phyloP scores from a whole-genome alignment of 78 protist genomes.

The Speleostelium caveatum region DNA sequence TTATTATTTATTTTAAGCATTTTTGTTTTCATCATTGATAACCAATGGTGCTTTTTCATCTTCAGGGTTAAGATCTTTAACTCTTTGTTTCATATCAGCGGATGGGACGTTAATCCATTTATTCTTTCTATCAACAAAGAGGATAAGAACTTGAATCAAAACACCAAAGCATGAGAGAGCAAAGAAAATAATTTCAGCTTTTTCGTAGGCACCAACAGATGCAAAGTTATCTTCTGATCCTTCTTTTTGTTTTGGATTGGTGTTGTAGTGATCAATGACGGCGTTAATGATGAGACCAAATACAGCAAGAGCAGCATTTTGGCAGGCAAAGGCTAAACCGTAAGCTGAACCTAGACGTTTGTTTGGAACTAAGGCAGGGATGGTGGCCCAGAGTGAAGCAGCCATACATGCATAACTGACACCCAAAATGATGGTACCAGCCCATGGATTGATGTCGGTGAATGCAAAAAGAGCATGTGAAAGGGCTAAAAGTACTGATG shows the following conservation, averaged over 20 bases:
- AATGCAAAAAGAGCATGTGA: conserved; percentile 35
- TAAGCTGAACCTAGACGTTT: conserved; percentile 68
- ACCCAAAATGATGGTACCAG: conserved; percentile 60
- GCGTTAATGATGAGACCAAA: conserved; percentile 30
- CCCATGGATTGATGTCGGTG: conserved; percentile 24
- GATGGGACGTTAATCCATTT: conserved; percentile 50
- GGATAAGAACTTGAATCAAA: not conserved
- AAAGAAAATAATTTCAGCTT: conserved; percentile 12
- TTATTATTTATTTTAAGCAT: not conserved
- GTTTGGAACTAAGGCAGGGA: conserved; percentile 59
- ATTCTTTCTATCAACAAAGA: conserved; percentile 29
- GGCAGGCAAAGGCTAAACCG: conserved; percentile 77
- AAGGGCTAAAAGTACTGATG: conserved; percentile 7
- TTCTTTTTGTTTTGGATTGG: not conserved
- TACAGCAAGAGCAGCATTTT: conserved; percentile 65
- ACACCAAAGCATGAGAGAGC: conserved; percentile 36
- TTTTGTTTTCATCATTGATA: conserved; percentile 2
- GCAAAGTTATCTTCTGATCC: not conserved
- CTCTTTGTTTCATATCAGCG: conserved; percentile 29
- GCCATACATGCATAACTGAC: conserved; percentile 66
- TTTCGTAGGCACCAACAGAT: not conserved
- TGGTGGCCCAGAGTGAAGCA: conserved; percentile 62
- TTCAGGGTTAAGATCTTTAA: conserved; percentile 5
- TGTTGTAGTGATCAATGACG: conserved; percentile 15
- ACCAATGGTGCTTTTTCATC: not conserved